Conservation (phyloP, 2,329 filamentous ascomycete species). For the Penicillium sp. region DNA sequence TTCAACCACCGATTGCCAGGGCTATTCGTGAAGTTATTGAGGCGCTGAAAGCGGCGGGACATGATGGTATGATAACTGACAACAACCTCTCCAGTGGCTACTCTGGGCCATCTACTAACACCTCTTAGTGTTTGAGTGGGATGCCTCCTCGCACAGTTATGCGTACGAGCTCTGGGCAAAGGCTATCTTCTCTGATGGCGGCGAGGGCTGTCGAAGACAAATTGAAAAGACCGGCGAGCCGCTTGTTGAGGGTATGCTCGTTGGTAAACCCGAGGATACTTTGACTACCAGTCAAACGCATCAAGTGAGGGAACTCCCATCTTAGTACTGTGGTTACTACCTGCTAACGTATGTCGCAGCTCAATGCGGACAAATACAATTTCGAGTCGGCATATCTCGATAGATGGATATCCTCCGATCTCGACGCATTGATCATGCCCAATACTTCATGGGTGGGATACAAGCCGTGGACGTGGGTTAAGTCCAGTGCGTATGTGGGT, state of each 20-base stretch:
- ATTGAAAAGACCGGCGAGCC: constrained; percentile 33
- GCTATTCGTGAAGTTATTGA: constrained; percentile 54
- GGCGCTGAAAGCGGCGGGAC: constrained; percentile 58
- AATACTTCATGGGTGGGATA: constrained; percentile 34
- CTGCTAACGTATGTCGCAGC: constrained; percentile 9
- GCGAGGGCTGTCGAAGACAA: constrained; percentile 29
- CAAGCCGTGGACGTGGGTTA: constrained; percentile 33
- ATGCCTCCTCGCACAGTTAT: constrained; percentile 28
- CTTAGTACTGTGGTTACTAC: no score
- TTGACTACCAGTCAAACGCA: constrained; percentile 28
- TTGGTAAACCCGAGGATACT: constrained; percentile 29
- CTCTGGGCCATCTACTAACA: background rate
- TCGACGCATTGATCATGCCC: constrained; percentile 37
- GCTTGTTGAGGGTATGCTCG: constrained; percentile 37
- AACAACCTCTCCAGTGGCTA: fast-evolving
- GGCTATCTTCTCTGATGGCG: constrained; percentile 35
- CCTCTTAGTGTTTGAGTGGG: constrained; percentile 32
- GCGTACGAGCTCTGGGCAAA: constrained; percentile 35
- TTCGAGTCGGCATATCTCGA: constrained; percentile 31
- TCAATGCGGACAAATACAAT: constrained; percentile 29
- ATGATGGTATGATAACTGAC: constrained; percentile 44
- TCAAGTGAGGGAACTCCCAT: constrained; percentile 17
- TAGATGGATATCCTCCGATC: constrained; percentile 28
- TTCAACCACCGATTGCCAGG: constrained; percentile 58
- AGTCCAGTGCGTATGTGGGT: constrained; percentile 35